Base-by-base conservation (phyloP, 1,284 basidiomycete genomes). In the Leucoagaricus sp. region DNA sequence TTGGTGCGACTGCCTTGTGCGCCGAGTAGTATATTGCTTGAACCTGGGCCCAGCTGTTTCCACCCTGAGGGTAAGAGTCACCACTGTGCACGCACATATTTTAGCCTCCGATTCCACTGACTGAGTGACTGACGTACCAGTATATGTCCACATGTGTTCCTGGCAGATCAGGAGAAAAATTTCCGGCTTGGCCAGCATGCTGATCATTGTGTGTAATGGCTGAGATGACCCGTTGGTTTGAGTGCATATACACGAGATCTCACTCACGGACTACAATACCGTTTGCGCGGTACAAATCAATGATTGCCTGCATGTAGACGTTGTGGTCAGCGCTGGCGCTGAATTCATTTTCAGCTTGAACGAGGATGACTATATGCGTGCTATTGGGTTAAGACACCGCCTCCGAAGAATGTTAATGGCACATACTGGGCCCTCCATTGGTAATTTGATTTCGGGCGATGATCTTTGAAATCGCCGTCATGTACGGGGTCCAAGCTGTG, bases 281-380 rank as follows among this genome's bases (percentile, higher is more conserved):
- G 61, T 79, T 77, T 1, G 67, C 71, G 21, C 76, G 68, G 55
- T 78, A 77, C n/a, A 72, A 63, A 60, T 80, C 68, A 55, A 80
- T 77, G 42, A 81, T 72, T n/a, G 69, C 72, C 64, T 81, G 79
- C 79, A 80, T 80, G 53, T 81, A 81, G 0, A 72, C 68, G 55
- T 73, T 73, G 40, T 74, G 69, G 13, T 60, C 65, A 9, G 73
- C 53, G 41, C 77, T 75, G 28, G 70, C 76, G 53, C 73, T 78
- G 65, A 74, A 85, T 65, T 84, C 83, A 53, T 84, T 85, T 60
- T 84, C 83, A 2, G 82, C 79, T 63, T 83, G 83, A 3, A 84
- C 79, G 29, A 83, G 75, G 55, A 85, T 80, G 54, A 83, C 78
- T 79, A 51, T 6, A 29, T 38, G 8, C 38, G 19, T 15, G 12